Percentiles rank a stretch among this genome's conserved stretches.
phyloP scores from a whole-genome alignment of 2,329 filamentous ascomycete species.

The Fusarium sp. region DNA sequence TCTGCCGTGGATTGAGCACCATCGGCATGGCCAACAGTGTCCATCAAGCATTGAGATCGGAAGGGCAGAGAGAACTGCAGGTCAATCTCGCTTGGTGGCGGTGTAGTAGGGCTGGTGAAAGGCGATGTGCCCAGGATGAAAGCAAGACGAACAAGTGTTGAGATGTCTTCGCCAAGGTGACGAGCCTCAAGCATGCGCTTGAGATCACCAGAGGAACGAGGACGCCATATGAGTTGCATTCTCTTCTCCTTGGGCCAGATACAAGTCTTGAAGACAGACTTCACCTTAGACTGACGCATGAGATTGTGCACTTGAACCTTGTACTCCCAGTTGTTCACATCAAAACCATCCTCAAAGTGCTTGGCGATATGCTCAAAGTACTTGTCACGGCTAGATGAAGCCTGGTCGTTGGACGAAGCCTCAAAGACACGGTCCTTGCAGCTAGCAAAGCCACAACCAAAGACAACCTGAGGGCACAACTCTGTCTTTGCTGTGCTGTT shows the following conservation, averaged over 20 bases:
- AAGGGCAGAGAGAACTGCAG: conserved; percentile 54
- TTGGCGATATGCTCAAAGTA: conserved; percentile 62
- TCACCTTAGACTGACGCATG: conserved; percentile 57
- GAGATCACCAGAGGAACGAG: conserved; percentile 57
- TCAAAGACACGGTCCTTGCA: conserved; percentile 59
- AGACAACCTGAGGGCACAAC: conserved; percentile 58
- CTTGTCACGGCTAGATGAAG: conserved; percentile 54
- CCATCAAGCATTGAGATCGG: conserved; percentile 52
- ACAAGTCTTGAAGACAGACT: conserved; percentile 59
- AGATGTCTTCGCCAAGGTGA: conserved; percentile 56
- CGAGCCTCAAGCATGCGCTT: conserved; percentile 59
- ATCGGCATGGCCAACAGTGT: conserved; percentile 48
- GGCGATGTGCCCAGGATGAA: conserved; percentile 58
- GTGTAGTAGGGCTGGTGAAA: conserved; percentile 51
- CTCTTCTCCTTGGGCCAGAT: conserved; percentile 60
- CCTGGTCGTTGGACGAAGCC: conserved; percentile 52
- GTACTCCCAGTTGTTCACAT: conserved; percentile 59
- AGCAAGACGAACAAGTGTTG: conserved; percentile 56
- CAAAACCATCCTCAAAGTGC: conserved; percentile 58
- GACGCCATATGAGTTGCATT: conserved; percentile 55
- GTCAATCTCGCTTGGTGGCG: conserved; percentile 55
- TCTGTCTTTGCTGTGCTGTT: conserved; percentile 57
- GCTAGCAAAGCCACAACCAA: conserved; percentile 56
- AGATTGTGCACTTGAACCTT: conserved; percentile 58
- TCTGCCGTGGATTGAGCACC: conserved; percentile 45